A percentile compares a stretch with the other conserved stretches of the same genome.
Conservation (phyloP, 1,284 basidiomycete species). For the Tilletia horrida region DNA sequence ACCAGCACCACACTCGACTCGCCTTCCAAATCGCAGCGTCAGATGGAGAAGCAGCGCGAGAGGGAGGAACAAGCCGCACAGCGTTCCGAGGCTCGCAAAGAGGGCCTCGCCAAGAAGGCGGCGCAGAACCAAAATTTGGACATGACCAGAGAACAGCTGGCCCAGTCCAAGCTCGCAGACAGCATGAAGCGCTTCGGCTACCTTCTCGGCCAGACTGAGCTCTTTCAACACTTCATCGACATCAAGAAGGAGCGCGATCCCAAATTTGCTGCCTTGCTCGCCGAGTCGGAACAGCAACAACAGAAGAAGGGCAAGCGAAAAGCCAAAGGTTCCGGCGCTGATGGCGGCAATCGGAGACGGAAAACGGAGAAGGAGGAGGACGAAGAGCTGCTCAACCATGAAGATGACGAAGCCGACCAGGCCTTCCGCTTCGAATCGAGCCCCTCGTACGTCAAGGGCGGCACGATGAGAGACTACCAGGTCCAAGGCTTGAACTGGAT, state of each 20-base stretch:
- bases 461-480: slow-evolving; percentile 89
- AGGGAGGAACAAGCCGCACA: slow-evolving; percentile 25
- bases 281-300: slow-evolving; percentile 58
- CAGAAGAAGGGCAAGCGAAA: slow-evolving; percentile 28
- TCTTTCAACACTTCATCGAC: slow-evolving; percentile 55
- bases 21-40: slow-evolving; percentile 38
- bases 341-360: slow-evolving; percentile 71
- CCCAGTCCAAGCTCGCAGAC: slow-evolving; percentile 49
- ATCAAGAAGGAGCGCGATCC: slow-evolving; percentile 74
- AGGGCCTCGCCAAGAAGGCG: slow-evolving; percentile 32
- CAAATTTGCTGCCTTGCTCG: slow-evolving; percentile 81
- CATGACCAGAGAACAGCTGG: slow-evolving; percentile 41
- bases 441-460: slow-evolving; percentile 60
- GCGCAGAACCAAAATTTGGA: slow-evolving; percentile 44
- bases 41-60: slow-evolving; percentile 44
- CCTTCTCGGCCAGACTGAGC: slow-evolving; percentile 53
- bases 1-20: slow-evolving; percentile 25
- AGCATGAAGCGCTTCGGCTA: slow-evolving; percentile 53
- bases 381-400: slow-evolving; percentile 74
- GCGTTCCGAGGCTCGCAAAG: slow-evolving; percentile 34
- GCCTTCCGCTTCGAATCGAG: slow-evolving; percentile 48
- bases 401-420: slow-evolving; percentile 73
- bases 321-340: slow-evolving; percentile 47
- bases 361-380: slow-evolving; percentile 82
- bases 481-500: slow-evolving; percentile 97